phyloP scores from a whole-genome alignment of 2,329 filamentous ascomycete genomes.

The Diaporthe capsici region DNA sequence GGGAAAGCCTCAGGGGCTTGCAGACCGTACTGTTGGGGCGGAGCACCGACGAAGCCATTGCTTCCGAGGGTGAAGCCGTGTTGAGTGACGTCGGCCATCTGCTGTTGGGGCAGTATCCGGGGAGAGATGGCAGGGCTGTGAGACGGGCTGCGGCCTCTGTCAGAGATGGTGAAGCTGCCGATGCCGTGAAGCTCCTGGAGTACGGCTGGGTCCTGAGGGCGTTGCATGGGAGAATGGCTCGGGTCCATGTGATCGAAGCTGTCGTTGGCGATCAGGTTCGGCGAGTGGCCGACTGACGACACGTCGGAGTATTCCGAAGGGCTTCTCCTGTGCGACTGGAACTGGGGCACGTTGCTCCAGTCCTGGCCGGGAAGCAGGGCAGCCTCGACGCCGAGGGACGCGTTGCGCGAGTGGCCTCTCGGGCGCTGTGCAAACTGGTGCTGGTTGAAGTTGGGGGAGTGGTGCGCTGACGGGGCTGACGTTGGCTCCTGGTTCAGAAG shows the following conservation, averaged over 20 bases:
- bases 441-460: conserved; percentile 70
- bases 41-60: conserved; percentile 54
- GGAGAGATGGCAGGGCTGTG: conserved; percentile 79
- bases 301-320: conserved; percentile 96
- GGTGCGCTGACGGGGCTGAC: conserved; percentile 66
- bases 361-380: conserved; percentile 70
- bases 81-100: conserved; percentile 66
- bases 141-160: conserved; percentile 84
- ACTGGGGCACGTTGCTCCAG: conserved; percentile 67
- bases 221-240: conserved; percentile 84
- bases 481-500: conserved; percentile 64
- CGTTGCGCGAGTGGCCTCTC: conserved; percentile 66
- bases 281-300: conserved; percentile 84
- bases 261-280: conserved; percentile 83
- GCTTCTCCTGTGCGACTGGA: conserved; percentile 85
- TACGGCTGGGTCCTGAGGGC: conserved; percentile 77
- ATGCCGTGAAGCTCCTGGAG: conserved; percentile 86
- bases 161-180: conserved; percentile 84
- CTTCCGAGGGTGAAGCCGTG: conserved; percentile 63
- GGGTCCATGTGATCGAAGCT: conserved; percentile 80
- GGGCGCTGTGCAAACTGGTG: conserved; percentile 67
- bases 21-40: conserved; percentile 59
- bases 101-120: conserved; percentile 69
- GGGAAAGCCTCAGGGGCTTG: conserved; percentile 67
- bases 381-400: conserved; percentile 70